Evolutionary conservation across 345 rosid genomes (phyloP), one percentile per base, ranked within the genome.

Genomic region (Schrenkiella parvula): DNA sequence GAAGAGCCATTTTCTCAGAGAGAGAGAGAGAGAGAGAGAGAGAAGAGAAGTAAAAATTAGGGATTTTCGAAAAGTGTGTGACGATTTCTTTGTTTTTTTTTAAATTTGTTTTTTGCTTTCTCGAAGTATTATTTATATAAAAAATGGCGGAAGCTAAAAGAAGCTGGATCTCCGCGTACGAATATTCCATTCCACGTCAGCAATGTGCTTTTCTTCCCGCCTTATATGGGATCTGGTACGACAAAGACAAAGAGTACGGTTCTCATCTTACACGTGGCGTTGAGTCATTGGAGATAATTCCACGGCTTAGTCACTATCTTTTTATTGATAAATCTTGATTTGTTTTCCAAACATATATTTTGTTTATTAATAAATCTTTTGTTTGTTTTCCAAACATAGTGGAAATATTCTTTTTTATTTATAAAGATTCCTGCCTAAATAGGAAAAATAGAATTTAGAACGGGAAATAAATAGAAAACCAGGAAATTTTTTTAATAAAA

Each of bases 1-100:
- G 86, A 12, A 95, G 89, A 64, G 96, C 97, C 96, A 89, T 74
- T 83, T 2, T 58, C 41, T 44, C 19, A 39, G 7, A 51, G 18
- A 52, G 44, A 59, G 37, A 37, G 34, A 7, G 52, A 44, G 15
- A 55, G 41, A 31, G 39, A 52, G 8, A 51, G 54, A n/a, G 31
- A 71, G 50, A 15, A 50, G n/a, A n/a, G n/a, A n/a, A 13, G 57
- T 17, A 21, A 23, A 55, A 8, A 38, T 34, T 74, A 73, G 57
- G 51, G 26, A 73, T 61, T 37, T 37, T 37, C 5, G 10, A 46
- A 26, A 15, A 22, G 12, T 18, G 25, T 63, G 54, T 55, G 68
- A 55, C 11, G 32, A 56, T n/a, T 57, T 69, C 54, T 21, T 21
- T 39, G 19, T 39, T 51, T 42, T 39, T 28, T 22, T 8, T 10